Percentiles rank a stretch among this genome's conserved stretches.
These are phyloP conservation scores for Mycosphaerella sp. DNA, from an alignment of 2,329 filamentous ascomycete genomes.

Conservation along the genomic window DNA sequence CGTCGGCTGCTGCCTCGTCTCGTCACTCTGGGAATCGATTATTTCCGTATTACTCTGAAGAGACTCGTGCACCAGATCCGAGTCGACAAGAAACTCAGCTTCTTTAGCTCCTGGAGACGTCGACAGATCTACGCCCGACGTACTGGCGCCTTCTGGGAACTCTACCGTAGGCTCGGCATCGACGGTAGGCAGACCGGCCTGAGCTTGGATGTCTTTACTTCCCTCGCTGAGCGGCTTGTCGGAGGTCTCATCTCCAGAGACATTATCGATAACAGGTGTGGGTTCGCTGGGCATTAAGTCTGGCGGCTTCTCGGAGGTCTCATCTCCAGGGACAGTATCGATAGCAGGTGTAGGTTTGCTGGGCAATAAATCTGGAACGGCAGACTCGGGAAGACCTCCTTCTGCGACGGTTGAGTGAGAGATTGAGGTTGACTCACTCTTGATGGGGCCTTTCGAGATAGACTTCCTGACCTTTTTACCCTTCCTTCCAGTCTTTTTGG, in stretches of 20 bases:
- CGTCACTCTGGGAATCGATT: background rate
- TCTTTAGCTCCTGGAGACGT: no score
- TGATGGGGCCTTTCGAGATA: background rate
- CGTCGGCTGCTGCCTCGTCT: background rate
- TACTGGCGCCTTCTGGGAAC: background rate
- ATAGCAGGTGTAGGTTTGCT: no score
- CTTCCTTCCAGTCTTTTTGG: slow-evolving; percentile 24
- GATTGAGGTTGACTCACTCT: background rate
- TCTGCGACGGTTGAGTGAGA: background rate
- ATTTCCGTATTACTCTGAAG: background rate
- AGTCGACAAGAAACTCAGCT: no score
- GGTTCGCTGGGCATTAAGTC: no score
- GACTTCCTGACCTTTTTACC: slow-evolving; percentile 15
- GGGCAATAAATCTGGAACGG: no score
- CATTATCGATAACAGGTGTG: no score
- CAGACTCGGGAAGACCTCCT: background rate
- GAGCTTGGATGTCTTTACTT: background rate
- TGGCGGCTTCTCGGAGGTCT: no score
- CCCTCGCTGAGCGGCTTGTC: background rate
- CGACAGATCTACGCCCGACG: no score
- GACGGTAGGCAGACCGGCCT: background rate
- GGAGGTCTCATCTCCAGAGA: no score
- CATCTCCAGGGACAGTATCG: no score
- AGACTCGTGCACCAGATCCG: no score
- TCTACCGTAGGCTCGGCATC: background rate